Conservation (phyloP, 2,329 filamentous ascomycete species). For the Colletotrichum salicis region DNA sequence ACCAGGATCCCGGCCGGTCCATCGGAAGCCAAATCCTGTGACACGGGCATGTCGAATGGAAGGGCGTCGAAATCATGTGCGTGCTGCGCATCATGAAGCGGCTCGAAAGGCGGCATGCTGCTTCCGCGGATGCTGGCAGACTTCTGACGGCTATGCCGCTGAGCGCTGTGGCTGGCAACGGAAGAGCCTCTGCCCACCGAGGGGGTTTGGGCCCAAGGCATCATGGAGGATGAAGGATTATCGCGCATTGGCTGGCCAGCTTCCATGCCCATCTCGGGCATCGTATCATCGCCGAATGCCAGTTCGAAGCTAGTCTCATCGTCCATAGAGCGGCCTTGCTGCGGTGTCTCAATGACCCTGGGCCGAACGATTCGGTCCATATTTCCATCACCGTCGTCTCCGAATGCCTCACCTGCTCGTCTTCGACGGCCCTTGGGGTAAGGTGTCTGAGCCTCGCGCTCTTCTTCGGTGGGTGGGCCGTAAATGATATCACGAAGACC, state of each 20-base stretch:
- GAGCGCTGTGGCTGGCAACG: slow-evolving; percentile 8
- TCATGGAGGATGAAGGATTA: slow-evolving; percentile 64
- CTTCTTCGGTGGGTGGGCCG: slow-evolving; percentile 43
- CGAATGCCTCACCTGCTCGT: slow-evolving; percentile 56
- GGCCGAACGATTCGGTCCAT: slow-evolving; percentile 51
- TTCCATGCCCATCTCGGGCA: slow-evolving; percentile 76
- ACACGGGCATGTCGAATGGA: slow-evolving; percentile 43
- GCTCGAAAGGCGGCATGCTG: slow-evolving; percentile 55
- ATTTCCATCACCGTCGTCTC: slow-evolving; percentile 43
- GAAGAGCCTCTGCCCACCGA: slow-evolving; percentile 33
- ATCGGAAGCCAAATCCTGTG: slow-evolving; percentile 46
- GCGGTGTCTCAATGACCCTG: slow-evolving; percentile 42
- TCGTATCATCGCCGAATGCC: slow-evolving; percentile 51
- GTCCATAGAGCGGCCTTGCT: slow-evolving; percentile 19
- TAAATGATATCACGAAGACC: slow-evolving; percentile 51
- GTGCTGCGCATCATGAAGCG: slow-evolving; percentile 55
- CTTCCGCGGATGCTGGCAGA: slow-evolving; percentile 52
- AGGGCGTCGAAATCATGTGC: slow-evolving; percentile 43
- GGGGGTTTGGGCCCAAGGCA: slow-evolving; percentile 61
- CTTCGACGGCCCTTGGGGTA: slow-evolving; percentile 50
- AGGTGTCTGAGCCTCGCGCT: slow-evolving; percentile 13
- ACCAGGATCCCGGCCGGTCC: slow-evolving; percentile 34
- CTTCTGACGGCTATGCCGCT: slow-evolving; percentile 38
- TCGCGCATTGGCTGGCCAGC: slow-evolving; percentile 75
- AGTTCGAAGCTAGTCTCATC: slow-evolving; percentile 41